Evolutionary conservation across 106 monocot species (phyloP), one percentile per base, ranked within the genome.

Genomic region (Allium fistulosum): DNA sequence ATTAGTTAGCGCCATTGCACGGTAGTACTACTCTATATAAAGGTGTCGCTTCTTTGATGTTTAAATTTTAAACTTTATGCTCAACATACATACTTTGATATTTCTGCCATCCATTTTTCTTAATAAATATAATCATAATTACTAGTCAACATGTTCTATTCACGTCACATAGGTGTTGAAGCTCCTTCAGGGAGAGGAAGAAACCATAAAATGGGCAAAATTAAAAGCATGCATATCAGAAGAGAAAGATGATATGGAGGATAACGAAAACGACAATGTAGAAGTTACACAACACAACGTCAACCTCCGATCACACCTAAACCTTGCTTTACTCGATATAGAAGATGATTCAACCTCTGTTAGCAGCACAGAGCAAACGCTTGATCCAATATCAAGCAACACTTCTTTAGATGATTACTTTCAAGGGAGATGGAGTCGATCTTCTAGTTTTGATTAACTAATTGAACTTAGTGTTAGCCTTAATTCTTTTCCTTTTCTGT

Each of bases 391-490:
- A 59, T 69, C 79, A 6, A 68, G 53, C 15, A 68, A 81, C 49
- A 71, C 79, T 58, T 86, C 91, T 7, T 47, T 88, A 49, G 91
- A 91, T 28, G 91, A 91, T 17, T 91, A 86, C 51, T 67, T 88
- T 53, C 74, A 70, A 52, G 87, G 83, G 53, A 79, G 87, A 74
- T 83, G 83, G 75, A 95, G 83, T 50, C 78, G 83, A 46, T 81
- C 81, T 2, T 85, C 90, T 4, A 91, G 88, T 79, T 85, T 95
- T 52, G 77, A 85, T 17, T 95, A 69, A 95, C 59, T 22, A 48
- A 69, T 64, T 37, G 1, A 2, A 46, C 37, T 68, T 15, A 53
- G 11, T 22, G 15, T 66, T 26, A 11, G 4, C 10, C 51, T 49
- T 8, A 4, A n/a, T 52, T 18, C 3, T 52, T 66, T 11, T 18